Evolutionary conservation across 176 grass and related monocot genomes (phyloP), one percentile per base, ranked within the genome.

Genomic region (Carex littledalei): DNA sequence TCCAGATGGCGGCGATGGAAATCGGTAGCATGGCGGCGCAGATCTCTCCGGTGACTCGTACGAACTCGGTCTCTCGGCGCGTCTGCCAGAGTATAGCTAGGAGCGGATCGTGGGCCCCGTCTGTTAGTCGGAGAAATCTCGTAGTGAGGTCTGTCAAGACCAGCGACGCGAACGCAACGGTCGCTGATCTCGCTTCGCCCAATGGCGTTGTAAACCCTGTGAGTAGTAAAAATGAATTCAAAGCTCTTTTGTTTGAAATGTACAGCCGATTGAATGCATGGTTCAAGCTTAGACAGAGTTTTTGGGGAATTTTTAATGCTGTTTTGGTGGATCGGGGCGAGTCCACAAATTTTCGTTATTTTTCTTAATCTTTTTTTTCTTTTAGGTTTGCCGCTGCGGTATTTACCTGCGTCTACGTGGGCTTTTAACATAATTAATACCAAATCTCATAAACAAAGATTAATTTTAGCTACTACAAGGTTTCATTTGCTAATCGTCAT

Each of bases 151-250:
- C 87, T 20, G 77, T 94, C 65, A 82, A 84, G 67, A 86, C 85
- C 63, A 9, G 86, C 31, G 71, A 90, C 58, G 21, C 72, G 11
- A 81, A 57, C 17, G 62, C 89, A 76, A 84, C 20, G 79, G 75
- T 84, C 60, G 73, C 65, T 83, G 88, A 98, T 94, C 86, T 89
- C 78, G 76, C 85, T 31, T 65, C 84, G 31, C 80, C 84, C 79
- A 98, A 98, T 90, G 93, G 92, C 69, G 43, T 87, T n/a, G 77
- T 77, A 11, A 87, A 82, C 58, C 63, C 62, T 65, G 95, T 90
- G 80, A 91, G 85, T 77, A 69, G 67, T 65, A 8, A 9, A 18
- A 32, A 32, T 14, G 31, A 14, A 8, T 85, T 74, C n/a, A 15
- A 22, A 45, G 45, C 53, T 31, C 11, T 39, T 34, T 63, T 55